These are phyloP conservation scores for Ceratocystis albifundus DNA, from an alignment of 2,329 filamentous ascomycete species.

Conservation along the genomic window DNA sequence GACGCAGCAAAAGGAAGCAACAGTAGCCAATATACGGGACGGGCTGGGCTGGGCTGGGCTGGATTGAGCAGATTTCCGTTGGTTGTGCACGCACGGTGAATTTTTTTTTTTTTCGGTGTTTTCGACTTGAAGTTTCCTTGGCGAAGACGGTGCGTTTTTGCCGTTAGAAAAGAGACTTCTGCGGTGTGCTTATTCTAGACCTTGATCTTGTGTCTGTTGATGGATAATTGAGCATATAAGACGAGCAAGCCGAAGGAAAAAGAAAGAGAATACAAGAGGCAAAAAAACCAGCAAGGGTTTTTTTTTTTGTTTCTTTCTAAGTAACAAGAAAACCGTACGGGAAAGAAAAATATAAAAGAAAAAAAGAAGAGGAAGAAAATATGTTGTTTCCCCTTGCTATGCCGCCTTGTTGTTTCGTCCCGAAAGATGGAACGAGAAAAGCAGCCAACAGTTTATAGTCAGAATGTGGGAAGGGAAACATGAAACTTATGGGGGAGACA, in stretches of 20 bases:
- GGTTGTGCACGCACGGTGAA: conserved; percentile 5
- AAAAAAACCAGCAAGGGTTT: neutral
- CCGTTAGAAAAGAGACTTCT: too few species aligned
- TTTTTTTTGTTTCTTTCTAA: neutral
- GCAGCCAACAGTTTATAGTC: neutral
- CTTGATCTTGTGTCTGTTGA: too few species aligned
- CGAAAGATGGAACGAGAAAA: neutral
- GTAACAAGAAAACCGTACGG: neutral
- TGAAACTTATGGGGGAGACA: conserved; percentile 11
- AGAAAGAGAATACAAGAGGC: neutral
- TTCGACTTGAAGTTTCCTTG: neutral
- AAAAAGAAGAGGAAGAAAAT: neutral
- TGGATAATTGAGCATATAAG: neutral
- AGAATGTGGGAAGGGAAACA: conserved; percentile 8
- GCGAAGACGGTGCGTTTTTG: neutral
- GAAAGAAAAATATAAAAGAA: neutral
- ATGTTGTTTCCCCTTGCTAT: conserved; percentile 4
- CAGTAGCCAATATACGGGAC: neutral
- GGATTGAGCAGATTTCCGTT: neutral
- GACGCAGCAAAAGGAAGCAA: neutral
- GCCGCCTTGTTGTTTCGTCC: conserved; percentile 10
- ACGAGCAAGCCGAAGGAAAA: neutral
- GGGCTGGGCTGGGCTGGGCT: neutral
- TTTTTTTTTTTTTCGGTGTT: neutral
- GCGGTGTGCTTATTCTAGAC: too few species aligned